Evolutionary conservation across 2,329 filamentous ascomycete species (phyloP), one percentile per base, ranked within the genome.

Genomic region (Arthrobotrys pseudoclavata): DNA sequence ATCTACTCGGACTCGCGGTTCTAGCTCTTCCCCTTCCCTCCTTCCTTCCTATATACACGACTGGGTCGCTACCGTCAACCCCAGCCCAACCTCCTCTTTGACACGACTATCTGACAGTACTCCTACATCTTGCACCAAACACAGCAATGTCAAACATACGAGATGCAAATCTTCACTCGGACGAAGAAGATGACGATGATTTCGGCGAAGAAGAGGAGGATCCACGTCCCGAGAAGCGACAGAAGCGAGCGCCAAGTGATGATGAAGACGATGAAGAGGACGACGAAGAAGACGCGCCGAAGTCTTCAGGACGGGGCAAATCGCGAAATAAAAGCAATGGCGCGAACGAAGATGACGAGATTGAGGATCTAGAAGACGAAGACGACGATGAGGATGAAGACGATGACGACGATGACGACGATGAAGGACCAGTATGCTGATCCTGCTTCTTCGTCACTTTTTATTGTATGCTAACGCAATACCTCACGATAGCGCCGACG

Each of bases 331-430:
- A 69, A 55, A 48, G 66, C n/a, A 70, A 67, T 40, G 60, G 60
- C 34, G 72, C 66, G 26, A 31, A 70, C 29, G 72, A 76, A 42
- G 72, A 76, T 24, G 72, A 76, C 42, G 72, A 76, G 29, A 76
- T 76, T 45, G 72, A 76, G 31, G 72, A 76, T 37, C 24, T 76
- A 18, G 71, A 86, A 13, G 71, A 87, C 3, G 84, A 86, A 15
- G 87, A 86, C 1, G 86, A 86, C 1, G 85, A 84, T n/a, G 86
- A 85, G 37, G 84, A 84, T 57, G 88, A 90, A 1, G 88, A 89
- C 0, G 89, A 90, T 0, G 85, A 87, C 0, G 86, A 85, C 20
- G 86, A 86, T 1, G 88, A 89, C 3, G 91, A 92, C 70, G 90
- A 92, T 63, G 91, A 91, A 69, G 57, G 55, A 52, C 40, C 63